Conservation (phyloP, 805 yeast species). For the Candida maesae region DNA sequence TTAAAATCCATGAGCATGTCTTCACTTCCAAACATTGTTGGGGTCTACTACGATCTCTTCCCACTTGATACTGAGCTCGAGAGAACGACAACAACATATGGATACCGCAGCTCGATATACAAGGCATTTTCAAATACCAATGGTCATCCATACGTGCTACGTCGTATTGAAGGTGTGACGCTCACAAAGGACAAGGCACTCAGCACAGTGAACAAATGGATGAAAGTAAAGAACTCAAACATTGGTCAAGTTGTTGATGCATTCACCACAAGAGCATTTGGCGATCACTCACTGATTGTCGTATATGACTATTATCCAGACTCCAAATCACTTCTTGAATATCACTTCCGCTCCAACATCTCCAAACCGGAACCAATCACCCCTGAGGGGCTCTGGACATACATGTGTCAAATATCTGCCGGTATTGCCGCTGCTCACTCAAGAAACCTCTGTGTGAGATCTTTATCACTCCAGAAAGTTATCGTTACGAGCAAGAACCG, state of each 20-base stretch:
- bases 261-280: slow-evolving; percentile 83
- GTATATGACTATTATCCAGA: slow-evolving; percentile 85
- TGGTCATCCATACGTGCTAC: slow-evolving; percentile 72
- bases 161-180: slow-evolving; percentile 64
- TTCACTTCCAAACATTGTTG: slow-evolving; percentile 71
- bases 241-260: slow-evolving; percentile 72
- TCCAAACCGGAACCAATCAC: slow-evolving; percentile 47
- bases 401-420: slow-evolving; percentile 67
- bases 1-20: slow-evolving; percentile 60
- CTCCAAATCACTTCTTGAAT: slow-evolving; percentile 65
- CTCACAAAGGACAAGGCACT: slow-evolving; percentile 56
- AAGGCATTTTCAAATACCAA: slow-evolving; percentile 77
- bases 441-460: slow-evolving; percentile 58
- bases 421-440: slow-evolving; percentile 68
- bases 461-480: slow-evolving; percentile 62
- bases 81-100: slow-evolving; percentile 36
- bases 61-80: slow-evolving; percentile 62
- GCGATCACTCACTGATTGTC: slow-evolving; percentile 69
- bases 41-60: slow-evolving; percentile 76
- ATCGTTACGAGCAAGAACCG: slow-evolving; percentile 70
- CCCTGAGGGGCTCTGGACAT: slow-evolving; percentile 70
- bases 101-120: slow-evolving; percentile 59
- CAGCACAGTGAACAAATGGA: slow-evolving; percentile 65
- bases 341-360: slow-evolving; percentile 48
- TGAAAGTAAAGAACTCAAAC: slow-evolving; percentile 48